These are phyloP conservation scores for Primulina huaijiensis DNA, from an alignment of 257 asterid species.

Conservation along the genomic window DNA sequence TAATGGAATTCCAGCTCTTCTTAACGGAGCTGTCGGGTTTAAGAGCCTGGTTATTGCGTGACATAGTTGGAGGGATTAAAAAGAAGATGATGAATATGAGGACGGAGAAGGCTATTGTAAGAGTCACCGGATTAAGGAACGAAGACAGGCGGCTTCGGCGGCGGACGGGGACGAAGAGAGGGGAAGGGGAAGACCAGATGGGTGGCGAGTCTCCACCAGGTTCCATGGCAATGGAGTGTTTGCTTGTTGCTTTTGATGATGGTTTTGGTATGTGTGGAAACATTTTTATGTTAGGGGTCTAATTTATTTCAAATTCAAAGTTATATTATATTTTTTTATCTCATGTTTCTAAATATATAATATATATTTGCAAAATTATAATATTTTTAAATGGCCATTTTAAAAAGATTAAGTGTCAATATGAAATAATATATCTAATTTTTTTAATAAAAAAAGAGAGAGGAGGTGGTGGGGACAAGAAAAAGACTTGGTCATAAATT, in stretches of 20 bases:
- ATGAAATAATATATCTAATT: too few relatives aligned
- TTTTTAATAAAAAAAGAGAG: too few relatives aligned
- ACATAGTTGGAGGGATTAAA: constrained; percentile 52
- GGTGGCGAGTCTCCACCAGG: constrained; percentile 57
- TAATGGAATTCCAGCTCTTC: constrained; percentile 72
- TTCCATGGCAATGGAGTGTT: constrained; percentile 48
- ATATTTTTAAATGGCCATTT: too few relatives aligned
- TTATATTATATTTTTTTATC: too few relatives aligned
- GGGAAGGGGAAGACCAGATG: constrained; percentile 51
- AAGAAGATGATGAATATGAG: constrained; percentile 42
- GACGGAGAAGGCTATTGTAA: constrained; percentile 50
- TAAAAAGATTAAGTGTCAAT: too few relatives aligned
- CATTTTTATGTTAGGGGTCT: neutral
- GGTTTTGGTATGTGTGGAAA: neutral
- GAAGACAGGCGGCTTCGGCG: constrained; percentile 52
- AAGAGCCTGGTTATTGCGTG: constrained; percentile 49
- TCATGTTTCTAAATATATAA: too few relatives aligned
- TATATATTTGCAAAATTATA: too few relatives aligned
- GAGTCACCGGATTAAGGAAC: constrained; percentile 51
- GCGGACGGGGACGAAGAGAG: constrained; percentile 45
- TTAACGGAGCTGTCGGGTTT: constrained; percentile 58
- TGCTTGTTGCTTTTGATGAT: constrained; percentile 32
- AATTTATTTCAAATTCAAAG: too few relatives aligned
- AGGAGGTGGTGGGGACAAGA: too few relatives aligned
- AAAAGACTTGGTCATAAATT: too few relatives aligned